Evolutionary conservation across 202 grass and related monocot genomes (phyloP), one percentile per base, ranked within the genome.

Genomic region (Panicum virgatum): DNA sequence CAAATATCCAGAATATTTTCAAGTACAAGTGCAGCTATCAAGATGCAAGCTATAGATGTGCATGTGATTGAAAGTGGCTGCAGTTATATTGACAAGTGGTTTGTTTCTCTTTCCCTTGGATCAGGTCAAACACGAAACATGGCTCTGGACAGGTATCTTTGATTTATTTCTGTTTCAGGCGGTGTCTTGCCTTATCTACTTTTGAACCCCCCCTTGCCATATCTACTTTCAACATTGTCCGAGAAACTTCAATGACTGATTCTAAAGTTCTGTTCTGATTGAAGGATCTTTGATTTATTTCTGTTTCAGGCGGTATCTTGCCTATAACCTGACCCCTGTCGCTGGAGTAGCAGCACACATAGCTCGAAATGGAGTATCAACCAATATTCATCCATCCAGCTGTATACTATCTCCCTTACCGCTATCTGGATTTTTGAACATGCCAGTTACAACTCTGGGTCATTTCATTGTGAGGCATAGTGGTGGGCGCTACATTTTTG

Each of bases 121-220:
- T 98, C 95, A 78, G 95, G 95, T 70, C 95, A 98, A 84, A 98
- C 95, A 81, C 88, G 95, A 81, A 98, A 98, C 78, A 95, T 98
- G 95, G 95, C 92, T 83, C 88, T 95, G 80, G 90, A 98, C 86
- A 98, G 92, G 95, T 98, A 88, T 82, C 44, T 46, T 46, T 46
- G 44, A 46, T 46, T 46, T 46, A 15, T 13, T 46, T 46, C 44
- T 15, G 44, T 46, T 46, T 46, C 44, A 46, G 13, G 13, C 13
- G 12, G 44, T 46, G 14, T 46, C 44, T 14, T 46, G 44, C 12
- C 44, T 45, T 45, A 11, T 13, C 44, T 45, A 27, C 51, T 73
- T 78, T 52, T 51, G 38, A 80, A 61, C 11, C 23, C n/a, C n/a
- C 7, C 59, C 13, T 42, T 72, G 22, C 39, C 75, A 48, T 78